These are phyloP conservation scores for Microdochium bolleyi DNA, from an alignment of 2,329 filamentous ascomycete species.

Conservation along the genomic window DNA sequence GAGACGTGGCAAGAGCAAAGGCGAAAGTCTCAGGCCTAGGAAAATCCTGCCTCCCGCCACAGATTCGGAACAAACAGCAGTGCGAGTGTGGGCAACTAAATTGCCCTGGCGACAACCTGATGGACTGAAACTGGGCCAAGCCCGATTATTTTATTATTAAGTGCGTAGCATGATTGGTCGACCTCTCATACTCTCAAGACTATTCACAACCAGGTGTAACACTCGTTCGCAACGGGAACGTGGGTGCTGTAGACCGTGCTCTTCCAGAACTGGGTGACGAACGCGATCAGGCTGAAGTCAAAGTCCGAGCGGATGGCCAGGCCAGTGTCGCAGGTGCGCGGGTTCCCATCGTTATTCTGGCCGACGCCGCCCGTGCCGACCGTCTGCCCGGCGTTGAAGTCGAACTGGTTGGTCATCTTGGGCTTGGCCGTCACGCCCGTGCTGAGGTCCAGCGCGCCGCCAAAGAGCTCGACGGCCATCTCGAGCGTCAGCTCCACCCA, in stretches of 20 bases:
- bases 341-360: slow-evolving; percentile 8
- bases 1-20: no score
- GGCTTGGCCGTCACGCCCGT: slow-evolving; percentile 27
- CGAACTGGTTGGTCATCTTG: slow-evolving; percentile 26
- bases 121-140: no score
- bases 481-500: slow-evolving; percentile 28
- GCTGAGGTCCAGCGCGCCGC: slow-evolving; percentile 25
- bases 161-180: no score
- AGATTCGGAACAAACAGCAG: no score
- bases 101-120: no score
- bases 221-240: slow-evolving; percentile 18
- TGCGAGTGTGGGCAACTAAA: no score
- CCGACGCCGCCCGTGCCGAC: slow-evolving; percentile 8
- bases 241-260: slow-evolving; percentile 13
- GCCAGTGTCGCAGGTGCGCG: slow-evolving; percentile 13
- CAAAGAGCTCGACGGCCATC: slow-evolving; percentile 24
- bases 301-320: slow-evolving; percentile 16
- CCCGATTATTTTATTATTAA: no score
- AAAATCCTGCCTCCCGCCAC: no score
- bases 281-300: slow-evolving; percentile 17
- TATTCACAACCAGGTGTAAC: slow-evolving; percentile 7
- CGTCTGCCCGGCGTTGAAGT: slow-evolving; percentile 15
- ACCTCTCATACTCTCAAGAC: no score
- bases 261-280: slow-evolving; percentile 15
- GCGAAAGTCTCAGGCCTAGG: no score